These are phyloP conservation scores for Sutorius australiensis DNA, from an alignment of 768 basidiomycete genomes.

Conservation along the genomic window DNA sequence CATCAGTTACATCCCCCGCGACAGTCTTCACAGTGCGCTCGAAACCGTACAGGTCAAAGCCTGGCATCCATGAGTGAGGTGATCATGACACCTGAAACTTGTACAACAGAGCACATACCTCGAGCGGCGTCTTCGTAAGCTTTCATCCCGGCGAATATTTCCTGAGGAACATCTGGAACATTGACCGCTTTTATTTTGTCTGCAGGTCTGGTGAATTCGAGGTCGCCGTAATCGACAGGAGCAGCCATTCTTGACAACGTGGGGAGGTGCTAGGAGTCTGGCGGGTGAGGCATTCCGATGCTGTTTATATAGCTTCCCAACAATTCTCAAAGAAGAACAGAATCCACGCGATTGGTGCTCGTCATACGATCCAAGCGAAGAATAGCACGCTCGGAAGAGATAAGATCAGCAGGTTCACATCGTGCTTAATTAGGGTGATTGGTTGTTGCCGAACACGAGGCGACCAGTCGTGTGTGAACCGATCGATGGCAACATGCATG, in stretches of 20 bases:
- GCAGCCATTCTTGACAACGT: constrained; percentile 14
- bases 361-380: background rate
- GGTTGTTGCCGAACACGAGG: constrained; percentile 1
- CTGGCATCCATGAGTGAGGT: constrained; percentile 10
- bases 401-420: constrained; percentile 5
- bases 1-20: constrained; percentile 9
- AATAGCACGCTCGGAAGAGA: constrained; percentile 1
- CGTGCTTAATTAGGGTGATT: background rate
- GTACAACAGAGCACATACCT: constrained; percentile 16
- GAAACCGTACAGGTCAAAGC: constrained; percentile 28
- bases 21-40: constrained; percentile 19
- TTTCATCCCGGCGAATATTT: constrained; percentile 35
- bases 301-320: constrained; percentile 1
- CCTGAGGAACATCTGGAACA: constrained; percentile 30
- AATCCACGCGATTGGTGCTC: background rate
- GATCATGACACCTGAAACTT: background rate
- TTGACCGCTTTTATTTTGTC: constrained; percentile 39
- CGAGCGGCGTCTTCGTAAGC: constrained; percentile 38
- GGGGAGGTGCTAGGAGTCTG: background rate
- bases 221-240: constrained; percentile 28
- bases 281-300: background rate
- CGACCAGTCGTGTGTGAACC: background rate
- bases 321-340: background rate
- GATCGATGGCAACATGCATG: constrained; percentile 3
- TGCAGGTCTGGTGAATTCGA: constrained; percentile 36